Evolutionary conservation across 2,329 filamentous ascomycete genomes (phyloP).

Genomic region (Diaporthe humulicola): DNA sequence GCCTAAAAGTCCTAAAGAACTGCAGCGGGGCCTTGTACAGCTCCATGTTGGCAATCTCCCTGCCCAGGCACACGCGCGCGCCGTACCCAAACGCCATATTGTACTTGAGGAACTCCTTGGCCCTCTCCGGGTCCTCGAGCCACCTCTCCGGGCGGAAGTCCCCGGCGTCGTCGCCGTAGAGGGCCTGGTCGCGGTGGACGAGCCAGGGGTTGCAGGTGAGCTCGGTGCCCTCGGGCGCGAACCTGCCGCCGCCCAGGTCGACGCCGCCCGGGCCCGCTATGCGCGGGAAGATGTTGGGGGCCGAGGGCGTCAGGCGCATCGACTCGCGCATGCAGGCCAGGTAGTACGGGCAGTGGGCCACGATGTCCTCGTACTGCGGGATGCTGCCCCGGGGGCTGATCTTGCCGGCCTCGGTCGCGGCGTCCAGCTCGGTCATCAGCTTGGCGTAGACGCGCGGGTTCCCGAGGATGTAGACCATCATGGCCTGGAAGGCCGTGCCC

Average conservation of each 20-base stretch:
- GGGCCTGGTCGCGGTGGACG: slow-evolving; percentile 70
- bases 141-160: slow-evolving; percentile 64
- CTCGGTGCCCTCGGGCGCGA: slow-evolving; percentile 38
- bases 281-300: slow-evolving; percentile 64
- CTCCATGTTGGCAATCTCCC: slow-evolving; percentile 57
- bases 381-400: slow-evolving; percentile 42
- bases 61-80: slow-evolving; percentile 66
- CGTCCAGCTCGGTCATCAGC: slow-evolving; percentile 62
- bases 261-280: slow-evolving; percentile 51
- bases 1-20: slow-evolving; percentile 56
- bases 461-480: slow-evolving; percentile 56
- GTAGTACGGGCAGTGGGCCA: slow-evolving; percentile 60
- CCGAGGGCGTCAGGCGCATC: slow-evolving; percentile 63
- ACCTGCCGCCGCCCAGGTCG: slow-evolving; percentile 43
- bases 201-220: slow-evolving; percentile 61
- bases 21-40: slow-evolving; percentile 56
- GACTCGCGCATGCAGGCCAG: slow-evolving; percentile 64
- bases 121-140: slow-evolving; percentile 52
- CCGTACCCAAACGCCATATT: slow-evolving; percentile 66
- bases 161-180: slow-evolving; percentile 66
- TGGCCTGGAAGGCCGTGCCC: slow-evolving; percentile 26
- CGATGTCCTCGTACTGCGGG: slow-evolving; percentile 52
- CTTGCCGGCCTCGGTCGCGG: slow-evolving; percentile 49
- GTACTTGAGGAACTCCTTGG: slow-evolving; percentile 59
- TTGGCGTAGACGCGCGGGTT: slow-evolving; percentile 56